Evolutionary conservation across 2,329 filamentous ascomycete species (phyloP).

Genomic region (Alternaria arborescens): DNA sequence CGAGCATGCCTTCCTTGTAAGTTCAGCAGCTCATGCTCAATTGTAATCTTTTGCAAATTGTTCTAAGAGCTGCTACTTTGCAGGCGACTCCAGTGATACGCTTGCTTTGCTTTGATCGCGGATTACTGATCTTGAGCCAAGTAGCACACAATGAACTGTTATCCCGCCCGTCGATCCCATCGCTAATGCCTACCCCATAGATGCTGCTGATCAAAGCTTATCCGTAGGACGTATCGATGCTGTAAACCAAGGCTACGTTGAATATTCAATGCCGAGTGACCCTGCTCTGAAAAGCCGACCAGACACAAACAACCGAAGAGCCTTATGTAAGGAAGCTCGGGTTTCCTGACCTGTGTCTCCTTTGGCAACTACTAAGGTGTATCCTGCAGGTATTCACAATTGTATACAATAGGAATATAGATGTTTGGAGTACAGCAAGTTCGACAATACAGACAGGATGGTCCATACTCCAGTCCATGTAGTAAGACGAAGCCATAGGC

Average conservation of each 20-base stretch:
- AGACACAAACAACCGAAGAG: not conserved
- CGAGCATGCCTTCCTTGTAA: not conserved
- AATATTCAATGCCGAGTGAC: not conserved
- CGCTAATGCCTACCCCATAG: not conserved
- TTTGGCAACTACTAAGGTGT: not conserved
- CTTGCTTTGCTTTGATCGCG: not conserved
- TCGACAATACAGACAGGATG: not conserved
- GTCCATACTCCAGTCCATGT: not conserved
- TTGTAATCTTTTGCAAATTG: not conserved
- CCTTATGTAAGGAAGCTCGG: not conserved
- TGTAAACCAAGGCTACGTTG: not conserved
- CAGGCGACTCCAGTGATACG: not conserved
- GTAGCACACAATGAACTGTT: not conserved
- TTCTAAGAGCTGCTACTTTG: not conserved
- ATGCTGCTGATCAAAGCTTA: not conserved
- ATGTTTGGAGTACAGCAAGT: not conserved
- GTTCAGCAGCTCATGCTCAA: not conserved
- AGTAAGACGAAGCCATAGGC: not conserved
- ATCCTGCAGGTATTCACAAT: not conserved
- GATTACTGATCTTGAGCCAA: not conserved
- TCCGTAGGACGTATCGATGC: not conserved
- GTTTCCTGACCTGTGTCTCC: not conserved
- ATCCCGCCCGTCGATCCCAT: constrained; percentile 4
- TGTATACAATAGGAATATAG: not conserved
- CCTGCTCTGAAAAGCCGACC: not conserved